These are phyloP conservation scores for Xylaria grammica DNA, from an alignment of 495 filamentous ascomycete genomes.

Conservation along the genomic window DNA sequence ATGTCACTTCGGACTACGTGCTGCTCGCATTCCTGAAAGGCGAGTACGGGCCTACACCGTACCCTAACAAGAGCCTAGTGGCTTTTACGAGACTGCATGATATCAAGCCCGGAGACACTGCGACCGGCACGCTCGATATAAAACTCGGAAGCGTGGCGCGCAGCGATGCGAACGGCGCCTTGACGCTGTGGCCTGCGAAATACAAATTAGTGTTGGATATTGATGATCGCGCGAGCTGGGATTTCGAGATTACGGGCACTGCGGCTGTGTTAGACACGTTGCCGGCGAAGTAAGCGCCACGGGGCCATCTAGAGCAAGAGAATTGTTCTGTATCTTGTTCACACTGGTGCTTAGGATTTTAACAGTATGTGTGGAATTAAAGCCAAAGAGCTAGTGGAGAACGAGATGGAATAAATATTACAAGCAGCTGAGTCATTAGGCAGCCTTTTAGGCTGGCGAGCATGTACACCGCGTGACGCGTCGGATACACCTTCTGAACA, in stretches of 20 bases:
- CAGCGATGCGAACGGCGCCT: constrained; percentile 56
- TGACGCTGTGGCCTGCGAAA: constrained; percentile 63
- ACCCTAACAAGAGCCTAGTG: constrained; percentile 64
- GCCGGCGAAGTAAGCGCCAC: constrained; percentile 35
- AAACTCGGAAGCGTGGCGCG: constrained; percentile 60
- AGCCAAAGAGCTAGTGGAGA: too few species aligned
- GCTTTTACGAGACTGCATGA: constrained; percentile 58
- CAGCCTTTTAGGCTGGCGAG: too few species aligned
- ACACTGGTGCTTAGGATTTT: too few species aligned
- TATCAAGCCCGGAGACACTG: constrained; percentile 46
- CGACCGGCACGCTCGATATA: constrained; percentile 51
- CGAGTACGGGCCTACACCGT: constrained; percentile 58
- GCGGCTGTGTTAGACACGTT: constrained; percentile 45
- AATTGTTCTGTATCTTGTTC: too few species aligned
- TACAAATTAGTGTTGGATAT: constrained; percentile 63
- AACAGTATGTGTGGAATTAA: too few species aligned
- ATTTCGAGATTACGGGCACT: constrained; percentile 52
- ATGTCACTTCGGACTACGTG: constrained; percentile 58
- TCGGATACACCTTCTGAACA: too few species aligned
- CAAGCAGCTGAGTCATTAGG: not conserved
- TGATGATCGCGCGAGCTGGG: constrained; percentile 38
- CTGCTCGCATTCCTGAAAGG: constrained; percentile 59
- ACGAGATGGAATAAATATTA: too few species aligned
- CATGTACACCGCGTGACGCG: too few species aligned
- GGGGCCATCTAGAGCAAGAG: too few species aligned